phyloP scores from a whole-genome alignment of 148 eudicot genomes.

The Fagopyrum tataricum region DNA sequence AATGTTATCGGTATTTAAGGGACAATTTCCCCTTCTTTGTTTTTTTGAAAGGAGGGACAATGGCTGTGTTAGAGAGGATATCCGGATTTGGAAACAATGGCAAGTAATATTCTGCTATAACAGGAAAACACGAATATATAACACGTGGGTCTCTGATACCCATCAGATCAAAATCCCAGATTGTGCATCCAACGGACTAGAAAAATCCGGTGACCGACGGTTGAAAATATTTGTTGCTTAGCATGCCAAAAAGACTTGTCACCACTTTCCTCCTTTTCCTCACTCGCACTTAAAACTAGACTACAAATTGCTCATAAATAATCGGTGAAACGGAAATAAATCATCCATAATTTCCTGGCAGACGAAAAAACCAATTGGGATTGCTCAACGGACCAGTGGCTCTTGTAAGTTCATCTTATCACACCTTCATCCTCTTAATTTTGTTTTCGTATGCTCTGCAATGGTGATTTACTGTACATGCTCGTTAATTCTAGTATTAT shows the following conservation, averaged over 20 bases:
- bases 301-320: neutral
- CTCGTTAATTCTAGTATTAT: neutral
- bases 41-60: too few species aligned
- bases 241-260: neutral
- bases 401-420: neutral
- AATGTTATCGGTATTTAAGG: too few species aligned
- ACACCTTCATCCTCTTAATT: neutral
- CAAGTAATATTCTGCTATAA: neutral
- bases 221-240: conserved; percentile 5
- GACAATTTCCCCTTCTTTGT: too few species aligned
- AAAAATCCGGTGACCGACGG: conserved; percentile 7
- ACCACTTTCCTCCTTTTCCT: neutral
- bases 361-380: neutral
- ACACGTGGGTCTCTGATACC: neutral
- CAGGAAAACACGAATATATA: neutral
- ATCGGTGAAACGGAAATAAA: too few species aligned
- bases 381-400: neutral
- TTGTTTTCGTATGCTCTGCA: neutral
- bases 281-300: neutral
- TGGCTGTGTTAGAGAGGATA: neutral
- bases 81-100: neutral
- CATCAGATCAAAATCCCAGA: neutral
- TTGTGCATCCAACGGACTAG: neutral
- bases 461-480: neutral
- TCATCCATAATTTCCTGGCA: neutral